Conservation (phyloP, 179 eudicot species). For the Beta corolliflora region DNA sequence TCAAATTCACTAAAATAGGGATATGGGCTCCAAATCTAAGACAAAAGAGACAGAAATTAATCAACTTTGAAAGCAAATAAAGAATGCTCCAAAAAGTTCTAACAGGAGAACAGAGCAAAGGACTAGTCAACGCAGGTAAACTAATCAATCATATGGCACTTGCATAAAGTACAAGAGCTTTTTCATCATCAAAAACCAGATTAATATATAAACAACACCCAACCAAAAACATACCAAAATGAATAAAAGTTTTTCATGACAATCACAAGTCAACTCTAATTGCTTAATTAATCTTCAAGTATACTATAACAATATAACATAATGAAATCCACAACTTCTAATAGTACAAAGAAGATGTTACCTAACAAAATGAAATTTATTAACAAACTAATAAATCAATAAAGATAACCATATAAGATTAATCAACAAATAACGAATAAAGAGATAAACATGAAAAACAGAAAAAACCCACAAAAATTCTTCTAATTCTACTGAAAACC, state of each 20-base stretch:
- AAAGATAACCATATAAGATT: background rate
- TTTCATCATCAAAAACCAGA: conserved; percentile 18
- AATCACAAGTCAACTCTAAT: conserved; percentile 18
- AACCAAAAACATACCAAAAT: conserved; percentile 17
- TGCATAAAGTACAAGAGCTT: conserved; percentile 18
- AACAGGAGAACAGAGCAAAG: conserved; percentile 8
- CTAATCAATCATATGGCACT: conserved; percentile 22
- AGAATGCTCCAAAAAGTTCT: conserved; percentile 23
- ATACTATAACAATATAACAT: background rate
- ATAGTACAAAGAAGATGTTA: background rate
- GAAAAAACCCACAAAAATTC: background rate
- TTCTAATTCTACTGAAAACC: conserved; percentile 11
- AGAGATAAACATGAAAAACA: background rate
- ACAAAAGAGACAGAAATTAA: background rate
- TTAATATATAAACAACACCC: background rate
- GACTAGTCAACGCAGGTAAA: too few species aligned
- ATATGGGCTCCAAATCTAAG: conserved; percentile 3
- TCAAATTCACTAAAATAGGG: conserved; percentile 1
- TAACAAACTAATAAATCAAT: background rate
- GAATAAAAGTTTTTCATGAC: background rate
- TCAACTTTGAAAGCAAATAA: background rate
- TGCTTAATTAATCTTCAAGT: too few species aligned
- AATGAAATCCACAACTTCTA: conserved; percentile 4
- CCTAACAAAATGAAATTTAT: too few species aligned
- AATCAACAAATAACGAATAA: background rate